Evolutionary conservation across 2,329 filamentous ascomycete genomes (phyloP).

Genomic region (Colletotrichum camelliae): DNA sequence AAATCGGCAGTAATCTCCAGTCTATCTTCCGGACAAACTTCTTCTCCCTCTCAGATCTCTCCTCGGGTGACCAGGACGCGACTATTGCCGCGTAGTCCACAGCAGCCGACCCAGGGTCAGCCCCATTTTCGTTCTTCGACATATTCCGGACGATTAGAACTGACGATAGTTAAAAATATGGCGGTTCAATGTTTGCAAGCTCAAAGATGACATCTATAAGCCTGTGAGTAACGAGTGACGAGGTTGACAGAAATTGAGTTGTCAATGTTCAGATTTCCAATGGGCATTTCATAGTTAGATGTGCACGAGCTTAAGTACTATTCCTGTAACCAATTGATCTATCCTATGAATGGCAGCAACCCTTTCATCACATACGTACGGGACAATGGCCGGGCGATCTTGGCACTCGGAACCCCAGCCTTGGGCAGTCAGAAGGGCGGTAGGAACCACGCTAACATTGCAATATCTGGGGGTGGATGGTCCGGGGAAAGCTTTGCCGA

Average conservation of each 20-base stretch:
- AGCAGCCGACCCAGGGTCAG: neutral
- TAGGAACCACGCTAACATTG: neutral
- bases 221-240: neutral
- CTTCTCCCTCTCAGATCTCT: constrained; percentile 50
- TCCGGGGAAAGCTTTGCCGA: neutral
- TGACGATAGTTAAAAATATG: too few relatives aligned
- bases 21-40: constrained; percentile 64
- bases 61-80: constrained; percentile 32
- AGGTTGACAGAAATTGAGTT: neutral
- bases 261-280: neutral
- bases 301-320: neutral
- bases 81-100: constrained; percentile 18
- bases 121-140: neutral
- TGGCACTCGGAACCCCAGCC: neutral
- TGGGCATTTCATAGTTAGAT: neutral
- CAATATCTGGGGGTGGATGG: neutral
- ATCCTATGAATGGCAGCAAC: neutral
- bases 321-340: neutral
- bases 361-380: neutral
- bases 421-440: neutral
- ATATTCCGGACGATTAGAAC: neutral
- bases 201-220: neutral
- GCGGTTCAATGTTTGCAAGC: neutral
- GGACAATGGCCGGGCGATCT: neutral
- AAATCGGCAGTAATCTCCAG: constrained; percentile 58